Base-by-base conservation (phyloP, 2,329 filamentous ascomycete genomes). In the Ceratocystis papillata region DNA sequence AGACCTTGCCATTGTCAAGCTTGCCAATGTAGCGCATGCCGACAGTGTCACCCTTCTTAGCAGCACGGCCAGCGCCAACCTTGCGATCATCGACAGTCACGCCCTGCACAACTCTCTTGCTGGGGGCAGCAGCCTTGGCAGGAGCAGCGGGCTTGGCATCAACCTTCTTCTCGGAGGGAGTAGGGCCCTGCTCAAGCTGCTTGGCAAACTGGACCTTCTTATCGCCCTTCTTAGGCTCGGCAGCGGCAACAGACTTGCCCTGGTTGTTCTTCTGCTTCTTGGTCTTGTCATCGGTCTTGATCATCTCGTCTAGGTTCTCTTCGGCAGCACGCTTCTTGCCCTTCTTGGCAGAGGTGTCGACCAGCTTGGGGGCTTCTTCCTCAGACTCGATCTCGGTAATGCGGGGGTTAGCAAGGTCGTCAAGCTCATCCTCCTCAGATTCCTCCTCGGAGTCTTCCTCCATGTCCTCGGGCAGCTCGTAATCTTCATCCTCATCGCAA, bases 241-340 rank as follows among this genome's bases (percentile, higher is more conserved):
- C 83, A 57, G 79, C 78, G n/a, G 55, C 55, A 63, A 88, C 84
- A 68, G 94, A 87, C 75, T 96, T 88, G 71, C 93, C 94, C 76
- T 96, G 90, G 82, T 97, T 97, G 83, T 96, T 96, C 86, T 96
- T 96, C 70, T 93, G 83, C 83, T 96, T 96, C 87, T 99, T 97
- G 73, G 88, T 83, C 80, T 92, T 92, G 71, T 81, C 75, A 72
- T 91, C 87, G 70, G 84, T 83, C 73, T 85, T 81, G 73, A 96
- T 95, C 76, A 96, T 78, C 70, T 89, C 89, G 72, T 96, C 92
- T 30, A 96, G 87, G 68, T 81, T 82, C 65, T 87, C 85, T 72
- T 90, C 90, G 60, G 92, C 93, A 53, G 87, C 78, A 71, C 94
- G 92, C 88, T 99, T 96, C 84, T 95, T 96, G 78, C 88, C 87